A percentile compares a stretch with the other conserved stretches of the same genome.
phyloP scores from a whole-genome alignment of 2,329 filamentous ascomycete species.

The Trichophyton equinum region DNA sequence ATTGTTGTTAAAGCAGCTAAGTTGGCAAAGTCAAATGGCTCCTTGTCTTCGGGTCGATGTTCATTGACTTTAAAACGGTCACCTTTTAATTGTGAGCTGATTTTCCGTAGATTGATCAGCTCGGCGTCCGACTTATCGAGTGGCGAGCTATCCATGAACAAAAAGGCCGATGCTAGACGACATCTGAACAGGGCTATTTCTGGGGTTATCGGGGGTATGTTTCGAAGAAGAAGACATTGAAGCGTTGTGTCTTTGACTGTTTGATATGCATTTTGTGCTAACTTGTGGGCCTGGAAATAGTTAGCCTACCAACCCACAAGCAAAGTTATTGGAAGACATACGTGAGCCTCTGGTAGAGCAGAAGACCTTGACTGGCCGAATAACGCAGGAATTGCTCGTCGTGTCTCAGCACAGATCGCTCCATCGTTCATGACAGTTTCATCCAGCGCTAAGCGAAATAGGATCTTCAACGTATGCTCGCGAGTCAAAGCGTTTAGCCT shows the following conservation, averaged over 20 bases:
- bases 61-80: conserved; percentile 22
- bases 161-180: conserved; percentile 28
- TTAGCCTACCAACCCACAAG: conserved; percentile 10
- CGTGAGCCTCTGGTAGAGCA: conserved; percentile 3
- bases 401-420: conserved; percentile 22
- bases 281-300: conserved; percentile 19
- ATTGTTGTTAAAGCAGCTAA: conserved; percentile 54
- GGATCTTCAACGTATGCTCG: conserved; percentile 21
- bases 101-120: conserved; percentile 21
- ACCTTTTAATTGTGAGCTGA: conserved; percentile 21
- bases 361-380: conserved; percentile 10
- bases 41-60: conserved; percentile 6
- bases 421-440: conserved; percentile 21
- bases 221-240: conserved; percentile 29
- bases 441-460: conserved; percentile 29
- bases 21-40: conserved; percentile 47
- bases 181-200: conserved; percentile 30
- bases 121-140: conserved; percentile 19
- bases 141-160: conserved; percentile 19
- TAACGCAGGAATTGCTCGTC: conserved; percentile 23
- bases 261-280: conserved; percentile 20
- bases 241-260: conserved; percentile 29
- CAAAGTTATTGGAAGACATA: conserved; percentile 9
- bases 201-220: conserved; percentile 28
- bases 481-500: conserved; percentile 26